Conservation (phyloP, 1,284 basidiomycete genomes). For the Cryptococcus wingfieldii region DNA sequence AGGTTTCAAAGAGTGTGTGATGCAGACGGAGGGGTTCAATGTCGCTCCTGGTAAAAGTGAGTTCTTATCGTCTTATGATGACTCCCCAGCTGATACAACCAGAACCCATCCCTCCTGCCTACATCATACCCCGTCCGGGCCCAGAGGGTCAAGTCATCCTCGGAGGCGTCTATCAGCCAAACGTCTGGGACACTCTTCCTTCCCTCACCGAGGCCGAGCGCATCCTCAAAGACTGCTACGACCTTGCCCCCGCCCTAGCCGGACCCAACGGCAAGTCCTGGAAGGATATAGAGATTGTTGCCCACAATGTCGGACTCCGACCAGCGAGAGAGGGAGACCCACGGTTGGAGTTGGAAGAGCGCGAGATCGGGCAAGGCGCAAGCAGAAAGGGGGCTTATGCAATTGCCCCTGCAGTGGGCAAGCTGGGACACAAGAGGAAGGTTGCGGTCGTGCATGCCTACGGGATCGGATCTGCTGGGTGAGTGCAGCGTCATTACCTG, state of each 20-base stretch:
- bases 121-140: constrained; percentile 51
- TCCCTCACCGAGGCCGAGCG: constrained; percentile 33
- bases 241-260: constrained; percentile 44
- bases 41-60: constrained; percentile 11
- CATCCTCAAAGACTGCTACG: constrained; percentile 47
- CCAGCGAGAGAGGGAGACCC: constrained; percentile 66
- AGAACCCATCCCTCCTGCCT: constrained; percentile 17
- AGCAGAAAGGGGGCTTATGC: not conserved
- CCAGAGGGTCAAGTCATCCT: constrained; percentile 44
- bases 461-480: constrained; percentile 52
- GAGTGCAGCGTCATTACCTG: constrained; percentile 21
- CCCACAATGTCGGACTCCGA: constrained; percentile 65
- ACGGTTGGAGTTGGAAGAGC: constrained; percentile 61
- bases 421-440: constrained; percentile 48
- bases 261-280: constrained; percentile 34
- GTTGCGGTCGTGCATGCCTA: constrained; percentile 66
- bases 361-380: constrained; percentile 51
- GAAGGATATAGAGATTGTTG: constrained; percentile 53
- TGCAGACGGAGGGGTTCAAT: constrained; percentile 18
- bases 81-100: not conserved
- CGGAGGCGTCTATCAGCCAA: constrained; percentile 39
- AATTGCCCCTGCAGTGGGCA: constrained; percentile 3
- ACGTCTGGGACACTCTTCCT: constrained; percentile 38
- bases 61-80: not conserved
- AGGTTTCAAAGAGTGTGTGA: constrained; percentile 25